Evolutionary conservation across 495 filamentous ascomycete genomes (phyloP).

Genomic region (Xeromyces bisporus): DNA sequence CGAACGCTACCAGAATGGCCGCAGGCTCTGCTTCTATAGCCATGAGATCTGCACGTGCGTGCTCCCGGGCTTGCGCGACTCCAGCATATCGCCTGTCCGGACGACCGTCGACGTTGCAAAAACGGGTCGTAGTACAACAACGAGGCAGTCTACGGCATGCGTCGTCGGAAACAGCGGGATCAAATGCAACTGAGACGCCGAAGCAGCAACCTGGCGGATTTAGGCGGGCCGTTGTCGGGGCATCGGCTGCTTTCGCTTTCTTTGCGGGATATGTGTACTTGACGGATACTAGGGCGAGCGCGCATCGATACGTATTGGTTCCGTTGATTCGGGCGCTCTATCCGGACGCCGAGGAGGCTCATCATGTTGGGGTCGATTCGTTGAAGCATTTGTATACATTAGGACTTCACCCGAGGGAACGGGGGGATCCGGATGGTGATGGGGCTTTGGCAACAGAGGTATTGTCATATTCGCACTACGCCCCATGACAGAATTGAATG

Average conservation of each 20-base stretch:
- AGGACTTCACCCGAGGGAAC: constrained; percentile 56
- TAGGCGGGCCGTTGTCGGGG: constrained; percentile 36
- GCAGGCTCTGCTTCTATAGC: background rate
- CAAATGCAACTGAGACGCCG: constrained; percentile 10
- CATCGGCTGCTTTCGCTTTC: constrained; percentile 33
- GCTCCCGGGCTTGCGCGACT: background rate
- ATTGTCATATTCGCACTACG: too few species aligned
- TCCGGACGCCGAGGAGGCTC: constrained; percentile 81
- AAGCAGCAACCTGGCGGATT: constrained; percentile 19
- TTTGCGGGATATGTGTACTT: constrained; percentile 53
- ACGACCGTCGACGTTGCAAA: background rate
- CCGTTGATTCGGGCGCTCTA: constrained; percentile 53
- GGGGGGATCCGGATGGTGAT: constrained; percentile 35
- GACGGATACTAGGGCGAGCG: constrained; percentile 76
- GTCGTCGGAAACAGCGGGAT: background rate
- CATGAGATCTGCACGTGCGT: background rate
- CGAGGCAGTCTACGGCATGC: background rate
- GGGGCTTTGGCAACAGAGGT: constrained; percentile 37
- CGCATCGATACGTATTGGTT: constrained; percentile 68
- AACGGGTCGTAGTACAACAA: background rate
- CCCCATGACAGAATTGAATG: too few species aligned
- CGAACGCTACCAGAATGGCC: too few species aligned
- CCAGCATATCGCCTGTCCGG: background rate
- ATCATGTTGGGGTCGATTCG: constrained; percentile 52
- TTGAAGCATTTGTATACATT: constrained; percentile 39